Conservation (phyloP, 805 yeast genomes). For the Grigorovia humatica region DNA sequence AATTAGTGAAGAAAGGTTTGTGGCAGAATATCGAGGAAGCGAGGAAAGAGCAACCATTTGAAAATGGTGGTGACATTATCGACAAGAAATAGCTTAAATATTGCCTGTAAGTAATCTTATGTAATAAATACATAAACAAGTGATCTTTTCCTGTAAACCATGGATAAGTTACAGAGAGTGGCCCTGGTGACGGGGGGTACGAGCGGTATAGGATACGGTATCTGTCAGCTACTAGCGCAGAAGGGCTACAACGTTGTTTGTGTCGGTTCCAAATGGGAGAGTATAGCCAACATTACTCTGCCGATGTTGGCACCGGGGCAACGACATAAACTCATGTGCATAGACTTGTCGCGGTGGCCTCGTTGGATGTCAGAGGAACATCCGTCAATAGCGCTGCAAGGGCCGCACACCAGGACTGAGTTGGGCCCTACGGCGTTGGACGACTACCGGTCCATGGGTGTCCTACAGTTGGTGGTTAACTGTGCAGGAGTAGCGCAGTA, state of each 20-base stretch:
- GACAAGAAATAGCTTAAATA: background rate
- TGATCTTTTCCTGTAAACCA: no score
- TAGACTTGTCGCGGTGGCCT: conserved; percentile 24
- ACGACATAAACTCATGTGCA: background rate
- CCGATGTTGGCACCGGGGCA: conserved; percentile 9
- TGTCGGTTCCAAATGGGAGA: conserved; percentile 8
- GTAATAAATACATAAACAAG: background rate
- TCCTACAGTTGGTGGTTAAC: conserved; percentile 14
- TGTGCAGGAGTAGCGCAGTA: conserved; percentile 27
- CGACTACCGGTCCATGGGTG: background rate
- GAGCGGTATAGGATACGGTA: conserved; percentile 33
- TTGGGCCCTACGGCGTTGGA: background rate
- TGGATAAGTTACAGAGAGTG: conserved; percentile 4
- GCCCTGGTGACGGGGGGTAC: conserved; percentile 36
- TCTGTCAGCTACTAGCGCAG: conserved; percentile 21
- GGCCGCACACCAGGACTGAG: background rate
- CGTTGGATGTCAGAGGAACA: conserved; percentile 11
- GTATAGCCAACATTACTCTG: conserved; percentile 4
- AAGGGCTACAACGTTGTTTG: conserved; percentile 18
- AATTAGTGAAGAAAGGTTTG: conserved; percentile 63
- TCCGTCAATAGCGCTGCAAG: background rate
- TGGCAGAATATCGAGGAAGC: conserved; percentile 81
- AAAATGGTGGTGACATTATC: conserved; percentile 46
- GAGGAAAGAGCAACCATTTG: conserved; percentile 81
- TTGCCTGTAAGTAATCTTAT: background rate